phyloP scores from a whole-genome alignment of 331 rosid species.

The Phaseolus coccineus region DNA sequence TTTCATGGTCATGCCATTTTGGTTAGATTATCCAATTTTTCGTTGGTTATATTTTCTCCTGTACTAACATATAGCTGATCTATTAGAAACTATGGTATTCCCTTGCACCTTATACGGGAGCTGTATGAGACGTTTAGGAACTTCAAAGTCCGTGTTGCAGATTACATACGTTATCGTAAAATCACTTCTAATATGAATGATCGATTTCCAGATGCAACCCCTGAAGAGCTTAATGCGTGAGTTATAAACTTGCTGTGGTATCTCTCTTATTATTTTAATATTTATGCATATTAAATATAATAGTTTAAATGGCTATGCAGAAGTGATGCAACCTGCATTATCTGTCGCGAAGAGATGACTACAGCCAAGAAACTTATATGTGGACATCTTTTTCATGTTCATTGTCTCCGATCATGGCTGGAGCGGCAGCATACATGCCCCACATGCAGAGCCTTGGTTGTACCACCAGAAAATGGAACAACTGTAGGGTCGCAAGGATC shows the following conservation, averaged over 20 bases:
- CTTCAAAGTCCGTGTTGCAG: constrained; percentile 87
- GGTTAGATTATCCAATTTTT: constrained; percentile 13
- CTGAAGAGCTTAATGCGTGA: constrained; percentile 93
- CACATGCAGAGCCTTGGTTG: constrained; percentile 96
- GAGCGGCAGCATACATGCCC: constrained; percentile 99
- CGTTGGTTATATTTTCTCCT: constrained; percentile 22
- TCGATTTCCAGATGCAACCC: constrained; percentile 96
- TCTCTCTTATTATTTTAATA: constrained; percentile 13
- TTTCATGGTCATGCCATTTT: constrained; percentile 18
- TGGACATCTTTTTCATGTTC: constrained; percentile 96
- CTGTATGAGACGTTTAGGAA: constrained; percentile 98
- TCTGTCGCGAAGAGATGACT: constrained; percentile 99
- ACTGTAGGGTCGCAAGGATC: constrained; percentile 74
- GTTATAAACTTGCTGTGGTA: constrained; percentile 50
- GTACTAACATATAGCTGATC: constrained; percentile 41
- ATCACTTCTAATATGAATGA: constrained; percentile 99
- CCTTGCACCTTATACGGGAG: constrained; percentile 96
- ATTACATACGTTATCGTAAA: constrained; percentile 91
- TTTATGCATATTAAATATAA: constrained; percentile 33
- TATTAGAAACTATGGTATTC: constrained; percentile 89
- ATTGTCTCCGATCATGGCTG: constrained; percentile 98
- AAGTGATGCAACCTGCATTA: constrained; percentile 96
- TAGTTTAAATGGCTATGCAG: constrained; percentile 58
- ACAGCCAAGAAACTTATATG: constrained; percentile 95
- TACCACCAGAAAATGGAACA: constrained; percentile 84